Evolutionary conservation across 768 basidiomycete genomes (phyloP).

Genomic region (Pisolithus tinctorius): DNA sequence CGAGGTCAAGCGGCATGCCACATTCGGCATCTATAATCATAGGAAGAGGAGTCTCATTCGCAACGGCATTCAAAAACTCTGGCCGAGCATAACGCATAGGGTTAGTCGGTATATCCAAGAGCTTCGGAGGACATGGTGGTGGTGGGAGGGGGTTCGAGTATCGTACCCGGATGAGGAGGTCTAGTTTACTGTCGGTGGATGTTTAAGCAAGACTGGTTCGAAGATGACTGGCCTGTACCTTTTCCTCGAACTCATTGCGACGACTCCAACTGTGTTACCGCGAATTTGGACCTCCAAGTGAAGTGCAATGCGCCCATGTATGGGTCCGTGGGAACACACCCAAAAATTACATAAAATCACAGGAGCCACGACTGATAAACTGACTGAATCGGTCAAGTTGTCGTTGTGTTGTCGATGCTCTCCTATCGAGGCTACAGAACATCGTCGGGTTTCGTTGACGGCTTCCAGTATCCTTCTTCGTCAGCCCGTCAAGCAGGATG

Average conservation of each 20-base stretch:
- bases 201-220: not conserved
- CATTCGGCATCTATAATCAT: conserved; percentile 97
- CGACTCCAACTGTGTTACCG: not conserved
- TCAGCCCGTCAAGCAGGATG: conserved; percentile 99
- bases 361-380: no score
- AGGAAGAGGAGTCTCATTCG: conserved; percentile 76
- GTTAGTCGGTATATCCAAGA: conserved; percentile 87
- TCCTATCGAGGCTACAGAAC: conserved; percentile 87
- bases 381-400: conserved; percentile 69
- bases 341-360: no score
- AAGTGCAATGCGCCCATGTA: no score
- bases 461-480: conserved; percentile 98
- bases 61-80: conserved; percentile 76
- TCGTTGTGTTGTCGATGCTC: conserved; percentile 99
- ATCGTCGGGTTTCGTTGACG: conserved; percentile 96
- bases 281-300: no score
- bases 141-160: conserved; percentile 92
- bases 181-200: conserved; percentile 56
- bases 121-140: conserved; percentile 95
- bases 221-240: conserved; percentile 28
- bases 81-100: conserved; percentile 82
- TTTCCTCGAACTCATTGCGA: conserved; percentile 50
- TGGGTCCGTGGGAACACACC: no score
- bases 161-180: conserved; percentile 87
- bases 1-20: conserved; percentile 92